phyloP scores from a whole-genome alignment of 495 filamentous ascomycete species.

The Pseudoneurospora amorphoporcata region DNA sequence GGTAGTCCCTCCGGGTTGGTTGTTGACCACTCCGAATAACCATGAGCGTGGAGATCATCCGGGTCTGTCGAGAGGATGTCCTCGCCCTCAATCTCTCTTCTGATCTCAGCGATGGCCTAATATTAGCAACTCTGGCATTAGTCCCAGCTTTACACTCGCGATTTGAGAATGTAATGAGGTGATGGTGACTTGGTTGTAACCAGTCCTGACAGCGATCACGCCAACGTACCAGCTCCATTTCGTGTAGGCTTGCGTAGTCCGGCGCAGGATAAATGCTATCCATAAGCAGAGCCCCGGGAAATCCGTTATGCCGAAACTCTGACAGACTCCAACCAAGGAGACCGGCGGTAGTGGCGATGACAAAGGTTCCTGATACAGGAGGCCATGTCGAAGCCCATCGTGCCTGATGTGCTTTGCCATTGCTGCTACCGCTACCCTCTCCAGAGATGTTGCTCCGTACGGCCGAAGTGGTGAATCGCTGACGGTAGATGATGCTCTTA shows the following conservation, averaged over 20 bases:
- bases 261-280: conserved; percentile 28
- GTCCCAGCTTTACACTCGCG: background rate
- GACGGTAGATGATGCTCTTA: conserved; percentile 6
- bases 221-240: conserved; percentile 41
- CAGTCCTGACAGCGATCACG: background rate
- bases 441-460: conserved; percentile 10
- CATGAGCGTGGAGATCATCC: conserved; percentile 70
- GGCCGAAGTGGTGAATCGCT: conserved; percentile 13
- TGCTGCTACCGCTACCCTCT: background rate
- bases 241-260: conserved; percentile 37
- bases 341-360: conserved; percentile 30
- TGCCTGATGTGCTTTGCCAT: background rate
- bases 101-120: conserved; percentile 41
- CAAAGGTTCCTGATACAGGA: conserved; percentile 23
- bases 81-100: conserved; percentile 47
- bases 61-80: conserved; percentile 74
- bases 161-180: background rate
- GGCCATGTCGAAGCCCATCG: conserved; percentile 19
- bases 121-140: background rate
- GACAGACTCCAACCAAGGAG: conserved; percentile 31
- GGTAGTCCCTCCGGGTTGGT: conserved; percentile 68
- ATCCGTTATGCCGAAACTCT: conserved; percentile 15
- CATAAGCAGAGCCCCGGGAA: conserved; percentile 26
- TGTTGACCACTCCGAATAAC: conserved; percentile 84
- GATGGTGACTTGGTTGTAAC: background rate